Base-by-base conservation (phyloP, 495 filamentous ascomycete species). In the Penicillium paxilli region DNA sequence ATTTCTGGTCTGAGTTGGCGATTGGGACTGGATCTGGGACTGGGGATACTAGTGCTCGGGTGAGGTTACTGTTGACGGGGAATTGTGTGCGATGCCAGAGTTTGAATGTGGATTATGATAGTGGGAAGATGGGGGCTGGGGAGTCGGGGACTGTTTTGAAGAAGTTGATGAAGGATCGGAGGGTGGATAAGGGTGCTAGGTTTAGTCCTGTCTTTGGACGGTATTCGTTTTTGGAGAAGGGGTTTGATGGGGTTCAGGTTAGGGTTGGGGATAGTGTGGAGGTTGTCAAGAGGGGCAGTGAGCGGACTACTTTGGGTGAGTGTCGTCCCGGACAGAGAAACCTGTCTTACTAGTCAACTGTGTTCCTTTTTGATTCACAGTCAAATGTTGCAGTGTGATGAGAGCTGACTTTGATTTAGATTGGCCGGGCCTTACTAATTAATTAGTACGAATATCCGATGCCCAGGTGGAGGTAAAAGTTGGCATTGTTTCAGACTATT, bases 141-240 rank as follows among this genome's bases (percentile, higher is more conserved):
- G 84, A 88, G 68, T 68, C 71, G n/a, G 89, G 88, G 1, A 73
- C 65, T 14, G 78, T 92, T 10, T 67, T 95, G 49, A 93, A 93
- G 76, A 86, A 85, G 59, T 62, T 95, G 58, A 86, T 87, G 80
- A 83, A 77, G 49, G 89, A 93, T 71, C 80, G 91, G 37, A 73
- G 91, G 52, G 88, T 95, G 3, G 91, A 96, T 70, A 41, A 54
- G 19, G 91, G 90, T 0, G 76, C 75, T 2, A 90, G 83, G 66
- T 94, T 82, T 67, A 85, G 80, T 67, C 91, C 91, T 33, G 82
- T 94, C 1, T 95, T 93, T 81, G 91, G 91, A 20, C 75, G 91
- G 41, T 96, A 95, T 73, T 84, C 77, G 4, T 95, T 92, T 64
- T 63, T 88, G 38, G 67, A 74, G 28, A 51, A 59, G 32, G 58